Percentiles rank a stretch among this genome's conserved stretches.
These are phyloP conservation scores for Suillus hirtellus DNA, from an alignment of 768 basidiomycete genomes.

Conservation along the genomic window DNA sequence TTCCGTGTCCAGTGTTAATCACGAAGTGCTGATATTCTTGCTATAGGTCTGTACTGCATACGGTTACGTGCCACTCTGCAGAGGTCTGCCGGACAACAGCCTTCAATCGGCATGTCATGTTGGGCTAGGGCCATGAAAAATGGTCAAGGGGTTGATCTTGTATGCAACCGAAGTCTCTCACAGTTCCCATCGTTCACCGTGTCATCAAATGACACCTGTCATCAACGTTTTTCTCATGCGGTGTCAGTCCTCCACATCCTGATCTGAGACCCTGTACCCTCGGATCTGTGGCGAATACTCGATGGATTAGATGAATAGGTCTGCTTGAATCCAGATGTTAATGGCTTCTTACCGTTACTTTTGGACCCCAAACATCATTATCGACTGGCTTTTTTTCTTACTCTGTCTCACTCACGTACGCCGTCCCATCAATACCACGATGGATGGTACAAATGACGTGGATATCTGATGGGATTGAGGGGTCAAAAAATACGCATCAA, in stretches of 20 bases:
- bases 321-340: neutral
- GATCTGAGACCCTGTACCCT: neutral
- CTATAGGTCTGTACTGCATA: neutral
- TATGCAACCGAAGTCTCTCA: neutral
- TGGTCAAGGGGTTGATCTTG: neutral
- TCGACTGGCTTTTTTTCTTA: conserved; percentile 2
- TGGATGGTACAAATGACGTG: neutral
- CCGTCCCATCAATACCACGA: neutral
- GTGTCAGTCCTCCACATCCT: neutral
- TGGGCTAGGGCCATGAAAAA: neutral
- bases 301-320: neutral
- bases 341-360: neutral
- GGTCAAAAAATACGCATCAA: neutral
- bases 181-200: neutral
- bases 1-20: no score
- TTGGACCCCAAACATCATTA: neutral
- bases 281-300: neutral
- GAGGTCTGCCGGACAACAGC: neutral
- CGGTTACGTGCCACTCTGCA: neutral
- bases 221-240: neutral
- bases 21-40: neutral
- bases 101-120: neutral
- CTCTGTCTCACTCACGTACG: neutral
- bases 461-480: neutral
- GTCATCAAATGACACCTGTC: neutral